These are phyloP conservation scores for Rhodomyrtus psidioides DNA, from an alignment of 441 rosid species.

Conservation along the genomic window DNA sequence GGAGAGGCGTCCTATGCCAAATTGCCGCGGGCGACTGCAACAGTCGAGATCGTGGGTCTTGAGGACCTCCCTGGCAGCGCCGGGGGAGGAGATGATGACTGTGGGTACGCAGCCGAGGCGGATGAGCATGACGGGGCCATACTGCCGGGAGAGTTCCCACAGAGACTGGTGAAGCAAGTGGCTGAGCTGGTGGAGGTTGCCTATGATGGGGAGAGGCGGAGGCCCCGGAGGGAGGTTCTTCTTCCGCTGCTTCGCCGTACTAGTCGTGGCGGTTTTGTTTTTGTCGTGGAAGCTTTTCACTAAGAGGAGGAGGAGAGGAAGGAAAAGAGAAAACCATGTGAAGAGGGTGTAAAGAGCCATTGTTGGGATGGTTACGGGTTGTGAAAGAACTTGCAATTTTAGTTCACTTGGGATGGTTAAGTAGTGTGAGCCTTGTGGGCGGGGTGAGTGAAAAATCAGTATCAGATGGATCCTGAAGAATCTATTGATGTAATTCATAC, in stretches of 20 bases:
- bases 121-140: background rate
- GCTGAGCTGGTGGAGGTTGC: background rate
- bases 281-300: background rate
- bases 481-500: background rate
- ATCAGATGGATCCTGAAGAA: background rate
- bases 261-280: background rate
- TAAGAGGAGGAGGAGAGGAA: background rate
- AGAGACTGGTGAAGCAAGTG: background rate
- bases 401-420: background rate
- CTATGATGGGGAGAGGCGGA: background rate
- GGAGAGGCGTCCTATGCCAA: background rate
- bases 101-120: background rate
- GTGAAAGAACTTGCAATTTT: background rate
- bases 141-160: background rate
- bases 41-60: background rate
- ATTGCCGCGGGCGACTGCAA: background rate
- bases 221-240: background rate
- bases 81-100: background rate
- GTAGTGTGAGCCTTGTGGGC: background rate
- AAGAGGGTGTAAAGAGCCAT: background rate
- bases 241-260: background rate
- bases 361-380: too few species aligned
- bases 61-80: background rate
- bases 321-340: background rate
- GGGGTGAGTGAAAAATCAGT: background rate